These are phyloP conservation scores for Podila clonocystis DNA, from an alignment of 192 early-diverging fungal genomes.

Conservation along the genomic window DNA sequence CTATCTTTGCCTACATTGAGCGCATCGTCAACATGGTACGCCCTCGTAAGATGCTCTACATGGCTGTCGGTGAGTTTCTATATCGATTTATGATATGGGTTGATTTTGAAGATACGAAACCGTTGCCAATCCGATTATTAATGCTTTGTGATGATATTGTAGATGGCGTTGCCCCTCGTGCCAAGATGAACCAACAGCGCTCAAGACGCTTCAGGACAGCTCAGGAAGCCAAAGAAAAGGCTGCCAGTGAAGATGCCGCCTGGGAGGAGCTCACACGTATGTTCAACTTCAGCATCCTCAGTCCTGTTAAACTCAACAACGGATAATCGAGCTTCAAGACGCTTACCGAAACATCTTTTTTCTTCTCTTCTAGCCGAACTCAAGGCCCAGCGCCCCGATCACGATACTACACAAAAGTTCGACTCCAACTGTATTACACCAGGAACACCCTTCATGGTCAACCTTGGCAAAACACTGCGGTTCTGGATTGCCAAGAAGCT, in stretches of 20 bases:
- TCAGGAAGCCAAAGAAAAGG: slow-evolving; percentile 77
- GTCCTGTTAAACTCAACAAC: too few species aligned
- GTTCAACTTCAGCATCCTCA: too few species aligned
- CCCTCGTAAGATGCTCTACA: slow-evolving; percentile 94
- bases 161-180: slow-evolving; percentile 98
- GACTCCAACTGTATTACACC: slow-evolving; percentile 99
- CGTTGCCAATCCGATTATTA: not conserved
- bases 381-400: slow-evolving; percentile 54
- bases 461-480: slow-evolving; percentile 84
- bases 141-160: not conserved
- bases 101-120: not conserved
- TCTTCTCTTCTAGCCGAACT: slow-evolving; percentile 56
- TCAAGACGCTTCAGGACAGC: slow-evolving; percentile 96
- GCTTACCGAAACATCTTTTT: not conserved
- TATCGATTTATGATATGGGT: not conserved
- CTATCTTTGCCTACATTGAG: slow-evolving; percentile 97
- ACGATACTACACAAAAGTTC: slow-evolving; percentile 71
- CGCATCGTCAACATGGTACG: slow-evolving; percentile 92
- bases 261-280: slow-evolving; percentile 52
- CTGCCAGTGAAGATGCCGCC: slow-evolving; percentile 55
- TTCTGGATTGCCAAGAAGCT: slow-evolving; percentile 91
- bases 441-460: slow-evolving; percentile 96
- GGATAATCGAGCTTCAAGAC: not conserved
- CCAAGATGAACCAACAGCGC: slow-evolving; percentile 99
- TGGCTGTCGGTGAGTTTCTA: slow-evolving; percentile 85